A percentile compares a stretch with the other conserved stretches of the same genome.
phyloP scores from a whole-genome alignment of 352 stramenopile species.

The Globisporangium splendens region DNA sequence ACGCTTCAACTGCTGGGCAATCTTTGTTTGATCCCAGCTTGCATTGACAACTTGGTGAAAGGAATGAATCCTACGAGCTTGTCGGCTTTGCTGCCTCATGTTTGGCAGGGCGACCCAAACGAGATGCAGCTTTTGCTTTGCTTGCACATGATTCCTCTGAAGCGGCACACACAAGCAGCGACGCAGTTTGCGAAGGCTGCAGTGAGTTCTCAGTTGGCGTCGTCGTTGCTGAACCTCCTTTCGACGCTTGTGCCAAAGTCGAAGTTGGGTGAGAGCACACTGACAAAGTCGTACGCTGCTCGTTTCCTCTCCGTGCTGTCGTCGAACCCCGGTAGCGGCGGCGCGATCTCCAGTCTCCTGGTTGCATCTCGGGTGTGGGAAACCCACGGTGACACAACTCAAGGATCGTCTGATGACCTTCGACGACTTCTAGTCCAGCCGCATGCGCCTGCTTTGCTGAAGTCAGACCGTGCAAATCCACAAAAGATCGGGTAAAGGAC shows the following conservation, averaged over 20 bases:
- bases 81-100: conserved; percentile 62
- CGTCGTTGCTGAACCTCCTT: conserved; percentile 76
- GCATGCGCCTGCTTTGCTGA: conserved; percentile 71
- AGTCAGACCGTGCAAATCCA: conserved; percentile 78
- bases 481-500: conserved; percentile 71
- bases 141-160: conserved; percentile 86
- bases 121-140: conserved; percentile 83
- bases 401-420: conserved; percentile 77
- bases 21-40: conserved; percentile 81
- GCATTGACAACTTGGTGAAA: conserved; percentile 85
- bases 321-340: conserved; percentile 80
- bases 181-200: conserved; percentile 82
- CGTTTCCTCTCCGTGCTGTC: conserved; percentile 80
- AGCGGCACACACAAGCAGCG: conserved; percentile 81
- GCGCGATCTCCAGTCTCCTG: conserved; percentile 75
- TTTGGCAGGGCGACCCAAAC: conserved; percentile 75
- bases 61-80: conserved; percentile 80
- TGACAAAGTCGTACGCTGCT: conserved; percentile 81
- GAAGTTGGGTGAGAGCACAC: conserved; percentile 69
- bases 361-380: conserved; percentile 81
- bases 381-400: conserved; percentile 76
- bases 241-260: conserved; percentile 79
- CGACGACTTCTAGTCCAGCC: conserved; percentile 69
- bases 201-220: conserved; percentile 75
- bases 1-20: conserved; percentile 82